phyloP scores from a whole-genome alignment of 768 basidiomycete genomes.

The Boletus fagicola region DNA sequence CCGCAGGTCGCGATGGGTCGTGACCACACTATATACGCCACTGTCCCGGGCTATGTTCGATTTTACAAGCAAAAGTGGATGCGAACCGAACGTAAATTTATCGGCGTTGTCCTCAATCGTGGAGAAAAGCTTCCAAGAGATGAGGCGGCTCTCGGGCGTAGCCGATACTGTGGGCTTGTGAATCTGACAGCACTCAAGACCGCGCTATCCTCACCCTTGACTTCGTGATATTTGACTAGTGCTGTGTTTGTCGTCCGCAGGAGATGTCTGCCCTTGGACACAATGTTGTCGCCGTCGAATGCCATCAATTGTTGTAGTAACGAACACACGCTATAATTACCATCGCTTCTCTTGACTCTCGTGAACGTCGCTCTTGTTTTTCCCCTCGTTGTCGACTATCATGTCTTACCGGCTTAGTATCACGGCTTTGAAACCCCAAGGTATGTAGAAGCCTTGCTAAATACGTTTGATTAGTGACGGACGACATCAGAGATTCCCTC shows the following conservation, averaged over 20 bases:
- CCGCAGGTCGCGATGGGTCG: constrained; percentile 82
- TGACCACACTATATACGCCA: constrained; percentile 93
- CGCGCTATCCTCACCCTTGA: constrained; percentile 8
- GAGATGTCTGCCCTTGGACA: neutral
- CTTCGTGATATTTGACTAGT: constrained; percentile 6
- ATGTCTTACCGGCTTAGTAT: constrained; percentile 42
- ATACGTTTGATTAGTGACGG: neutral
- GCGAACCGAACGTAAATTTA: constrained; percentile 69
- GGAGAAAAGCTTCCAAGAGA: constrained; percentile 89
- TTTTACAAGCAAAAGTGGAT: constrained; percentile 86
- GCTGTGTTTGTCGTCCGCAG: neutral
- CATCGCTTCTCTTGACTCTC: neutral
- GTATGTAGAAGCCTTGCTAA: constrained; percentile 24
- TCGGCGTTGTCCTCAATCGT: constrained; percentile 80
- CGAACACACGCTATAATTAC: constrained; percentile 17
- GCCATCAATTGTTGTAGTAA: constrained; percentile 22
- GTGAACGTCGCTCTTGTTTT: neutral
- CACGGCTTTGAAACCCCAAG: constrained; percentile 38
- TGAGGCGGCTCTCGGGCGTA: constrained; percentile 68
- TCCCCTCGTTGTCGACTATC: constrained; percentile 1
- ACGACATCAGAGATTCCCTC: constrained; percentile 52
- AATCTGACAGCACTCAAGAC: constrained; percentile 48
- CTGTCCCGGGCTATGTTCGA: constrained; percentile 87
- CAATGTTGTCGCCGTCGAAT: constrained; percentile 2
- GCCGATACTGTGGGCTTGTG: constrained; percentile 79